Base-by-base conservation (phyloP, 139 green algal genomes). In the Trebouxia sp. region DNA sequence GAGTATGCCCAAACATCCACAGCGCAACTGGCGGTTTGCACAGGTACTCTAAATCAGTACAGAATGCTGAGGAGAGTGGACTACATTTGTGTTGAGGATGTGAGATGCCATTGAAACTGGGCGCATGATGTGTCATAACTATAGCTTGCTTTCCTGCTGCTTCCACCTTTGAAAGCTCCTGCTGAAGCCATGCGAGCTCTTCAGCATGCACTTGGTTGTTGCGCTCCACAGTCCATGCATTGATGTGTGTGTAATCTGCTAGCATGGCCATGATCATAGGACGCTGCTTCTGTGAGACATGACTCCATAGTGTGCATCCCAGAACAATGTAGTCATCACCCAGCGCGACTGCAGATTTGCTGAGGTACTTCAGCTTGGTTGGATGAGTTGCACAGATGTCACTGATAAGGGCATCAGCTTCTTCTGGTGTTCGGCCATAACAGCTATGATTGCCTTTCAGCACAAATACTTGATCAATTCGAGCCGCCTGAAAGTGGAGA, bases 1-100 rank as follows among this genome's bases (percentile, higher is more conserved):
- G 62, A 30, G 62, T 72, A 24, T 72, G 62, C 20, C 58, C 58
- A 69, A 41, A 69, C 58, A 69, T 69, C 58, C 58, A 72, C 11
- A 72, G 32, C 15, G 43, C 62, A 41, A 43, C 35, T 1, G 62
- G 62, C 37, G 35, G 62, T 8, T 72, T 72, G 11, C 42, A 35
- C 32, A 72, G 28, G 32, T 30, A 72, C 12, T 72, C 62, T 10
- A 72, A 8, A 35, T 45, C 32, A 28, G 28, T 72, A 35, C 35
- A 35, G 43, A 72, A 72, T 30, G 62, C 62, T 45, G 32, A 45
- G 32, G 62, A 72, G 20, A 69, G 24, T 22, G 58, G 58, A 30
- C 58, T 69, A 15, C 26, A 42, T 15, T 41, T 24, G 41, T 69
- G 58, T 39, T 69, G 24, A 69, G 58, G 58, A 20, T 28, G 30